Evolutionary conservation across 805 yeast genomes (phyloP), one percentile per base, ranked within the genome.

Genomic region (Clavispora santaluciae): DNA sequence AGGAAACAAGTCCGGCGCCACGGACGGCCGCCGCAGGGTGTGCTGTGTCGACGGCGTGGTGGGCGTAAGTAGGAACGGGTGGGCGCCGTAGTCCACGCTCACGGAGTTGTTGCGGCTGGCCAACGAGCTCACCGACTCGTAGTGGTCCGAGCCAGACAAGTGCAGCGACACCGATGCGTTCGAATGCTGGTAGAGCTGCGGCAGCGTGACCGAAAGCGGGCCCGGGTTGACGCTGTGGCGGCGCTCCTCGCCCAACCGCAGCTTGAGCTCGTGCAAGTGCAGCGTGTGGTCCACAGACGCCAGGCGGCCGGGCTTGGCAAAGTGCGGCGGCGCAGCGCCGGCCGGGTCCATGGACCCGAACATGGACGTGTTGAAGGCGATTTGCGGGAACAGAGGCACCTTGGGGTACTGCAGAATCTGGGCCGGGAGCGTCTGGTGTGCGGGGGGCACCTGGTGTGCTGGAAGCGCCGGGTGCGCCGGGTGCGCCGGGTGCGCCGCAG

Each of bases 1-100:
- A 5, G 73, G 72, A 56, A 68, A 69, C 38, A 66, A 55, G 42
- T 71, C 76, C 7, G 67, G 73, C 3, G 71, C 73, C 35, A 68
- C 49, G 3, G 72, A 65, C 6, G 73, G 66, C 39, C 73, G 61
- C 49, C 76, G 58, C 39, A 37, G 46, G 5, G 37, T 25, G 15
- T 20, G 31, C 31, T 33, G 22, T 2, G 31, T 16, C 18, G 46
- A 40, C 24, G 35, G 24, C 5, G 41, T 38, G 28, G 39, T 35
- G 41, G 40, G 46, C 28, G 35, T 26, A 4, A 25, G 25, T 21
- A 25, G n/a, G 11, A 20, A 20, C 24, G 26, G 39, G 10, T 24
- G 33, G n/a, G 13, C 17, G 12, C 20, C 35, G 35, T 29, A 29
- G 21, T 20, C 23, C 9, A 23, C 3, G 36, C 39, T 26, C 18